Evolutionary conservation across 1,139 yeast species (phyloP).

Genomic region (Hyphopichia burtonii): DNA sequence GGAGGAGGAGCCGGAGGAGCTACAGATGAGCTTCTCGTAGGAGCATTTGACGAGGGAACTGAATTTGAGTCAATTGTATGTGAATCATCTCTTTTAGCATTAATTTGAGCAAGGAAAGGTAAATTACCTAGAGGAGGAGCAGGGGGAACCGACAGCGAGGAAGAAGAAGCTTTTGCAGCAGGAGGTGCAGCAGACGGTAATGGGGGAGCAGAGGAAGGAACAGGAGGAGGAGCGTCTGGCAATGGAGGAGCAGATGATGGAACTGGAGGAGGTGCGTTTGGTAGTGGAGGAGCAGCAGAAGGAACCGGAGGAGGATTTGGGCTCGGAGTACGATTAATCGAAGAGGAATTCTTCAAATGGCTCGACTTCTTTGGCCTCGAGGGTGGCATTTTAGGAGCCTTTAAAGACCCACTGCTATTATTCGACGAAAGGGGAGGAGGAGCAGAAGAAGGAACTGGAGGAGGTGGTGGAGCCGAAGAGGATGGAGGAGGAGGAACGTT

Average conservation of each 20-base stretch:
- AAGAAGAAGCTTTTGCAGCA: constrained; percentile 7
- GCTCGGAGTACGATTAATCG: constrained; percentile 15
- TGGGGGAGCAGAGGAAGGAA: constrained; percentile 18
- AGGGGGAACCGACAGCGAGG: constrained; percentile 25
- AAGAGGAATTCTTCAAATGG: constrained; percentile 24
- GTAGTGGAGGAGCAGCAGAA: constrained; percentile 16
- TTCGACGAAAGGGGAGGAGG: constrained; percentile 14
- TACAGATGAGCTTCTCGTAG: not conserved
- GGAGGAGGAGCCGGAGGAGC: constrained; percentile 13
- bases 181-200: constrained; percentile 17
- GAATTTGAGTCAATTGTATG: constrained; percentile 54
- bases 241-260: constrained; percentile 31
- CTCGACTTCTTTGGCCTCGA: constrained; percentile 30
- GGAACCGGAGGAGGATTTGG: constrained; percentile 17
- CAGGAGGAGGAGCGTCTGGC: constrained; percentile 21
- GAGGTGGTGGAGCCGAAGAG: constrained; percentile 18
- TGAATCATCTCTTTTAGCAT: constrained; percentile 51
- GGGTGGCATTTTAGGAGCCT: constrained; percentile 31
- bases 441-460: constrained; percentile 11
- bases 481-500: constrained; percentile 10
- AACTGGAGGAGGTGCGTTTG: constrained; percentile 19
- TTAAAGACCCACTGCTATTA: constrained; percentile 19
- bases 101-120: constrained; percentile 57
- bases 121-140: constrained; percentile 23
- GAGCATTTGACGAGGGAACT: constrained; percentile 8